These are phyloP conservation scores for Penicillium crustosum DNA, from an alignment of 2,329 filamentous ascomycete species.

Conservation along the genomic window DNA sequence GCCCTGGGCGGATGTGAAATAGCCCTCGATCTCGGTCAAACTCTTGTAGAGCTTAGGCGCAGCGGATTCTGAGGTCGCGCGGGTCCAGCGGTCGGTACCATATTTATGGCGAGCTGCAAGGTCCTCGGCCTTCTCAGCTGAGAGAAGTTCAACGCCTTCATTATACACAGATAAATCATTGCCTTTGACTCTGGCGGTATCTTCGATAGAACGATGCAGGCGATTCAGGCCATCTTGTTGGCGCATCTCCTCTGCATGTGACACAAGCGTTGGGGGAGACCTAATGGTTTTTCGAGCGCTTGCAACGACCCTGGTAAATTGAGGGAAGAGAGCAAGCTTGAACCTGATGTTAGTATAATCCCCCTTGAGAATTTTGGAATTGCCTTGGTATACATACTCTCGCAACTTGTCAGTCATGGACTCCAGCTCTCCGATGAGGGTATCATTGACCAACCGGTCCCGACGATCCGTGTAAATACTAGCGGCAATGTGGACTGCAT, in stretches of 20 bases:
- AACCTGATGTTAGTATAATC: constrained; percentile 10
- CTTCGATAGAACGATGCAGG: constrained; percentile 75
- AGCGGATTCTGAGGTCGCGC: constrained; percentile 68
- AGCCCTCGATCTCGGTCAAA: constrained; percentile 77
- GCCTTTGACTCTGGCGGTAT: constrained; percentile 84
- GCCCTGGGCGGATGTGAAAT: constrained; percentile 70
- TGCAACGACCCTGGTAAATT: constrained; percentile 91
- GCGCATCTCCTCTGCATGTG: constrained; percentile 90
- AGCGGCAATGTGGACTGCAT: constrained; percentile 90
- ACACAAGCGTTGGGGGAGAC: constrained; percentile 80
- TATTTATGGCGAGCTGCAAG: constrained; percentile 71
- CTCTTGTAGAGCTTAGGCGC: constrained; percentile 71
- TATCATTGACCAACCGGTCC: constrained; percentile 85
- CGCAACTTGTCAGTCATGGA: constrained; percentile 76
- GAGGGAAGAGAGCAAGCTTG: constrained; percentile 67
- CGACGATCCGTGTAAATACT: constrained; percentile 92
- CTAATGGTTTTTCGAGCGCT: constrained; percentile 90
- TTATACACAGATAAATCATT: constrained; percentile 76
- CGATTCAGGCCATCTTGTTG: constrained; percentile 83
- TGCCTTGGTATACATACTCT: constrained; percentile 49
- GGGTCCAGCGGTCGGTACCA: constrained; percentile 82
- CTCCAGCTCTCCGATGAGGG: constrained; percentile 82
- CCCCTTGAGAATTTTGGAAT: too few relatives aligned
- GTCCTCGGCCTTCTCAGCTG: constrained; percentile 81
- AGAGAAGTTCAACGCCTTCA: constrained; percentile 76